A percentile compares a stretch with the other conserved stretches of the same genome.
Conservation (phyloP, 2,329 filamentous ascomycete species). For the Pestalotiopsis sp. region DNA sequence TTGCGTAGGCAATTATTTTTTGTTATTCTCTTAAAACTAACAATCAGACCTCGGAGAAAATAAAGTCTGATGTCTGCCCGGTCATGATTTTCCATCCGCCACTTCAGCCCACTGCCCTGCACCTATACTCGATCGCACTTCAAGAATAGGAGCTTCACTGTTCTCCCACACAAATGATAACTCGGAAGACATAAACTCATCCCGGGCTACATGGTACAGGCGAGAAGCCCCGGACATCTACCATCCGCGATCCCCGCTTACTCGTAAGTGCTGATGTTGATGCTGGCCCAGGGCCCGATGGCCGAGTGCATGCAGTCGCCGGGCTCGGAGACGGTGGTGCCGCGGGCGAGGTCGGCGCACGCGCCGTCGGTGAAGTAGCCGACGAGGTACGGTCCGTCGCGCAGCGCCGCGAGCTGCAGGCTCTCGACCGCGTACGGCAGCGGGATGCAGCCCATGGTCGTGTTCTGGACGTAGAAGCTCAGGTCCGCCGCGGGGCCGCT, state of each 20-base stretch:
- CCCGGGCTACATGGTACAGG: too few relatives aligned
- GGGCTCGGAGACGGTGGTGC: background rate
- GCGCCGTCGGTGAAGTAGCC: background rate
- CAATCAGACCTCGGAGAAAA: too few relatives aligned
- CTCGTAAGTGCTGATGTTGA: conserved; percentile 2
- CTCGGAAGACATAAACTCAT: too few relatives aligned
- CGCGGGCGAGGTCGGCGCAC: background rate
- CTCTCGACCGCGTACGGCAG: background rate
- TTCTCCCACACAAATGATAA: background rate
- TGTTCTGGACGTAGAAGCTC: background rate
- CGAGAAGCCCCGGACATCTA: background rate
- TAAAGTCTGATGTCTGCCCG: too few relatives aligned
- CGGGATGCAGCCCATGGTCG: background rate
- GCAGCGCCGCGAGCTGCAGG: background rate
- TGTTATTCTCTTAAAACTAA: too few relatives aligned
- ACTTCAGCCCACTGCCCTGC: too few relatives aligned
- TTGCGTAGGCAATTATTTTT: too few relatives aligned
- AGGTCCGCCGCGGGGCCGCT: background rate
- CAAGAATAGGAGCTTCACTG: background rate
- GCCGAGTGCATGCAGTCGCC: background rate
- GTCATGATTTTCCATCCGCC: too few relatives aligned
- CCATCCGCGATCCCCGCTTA: background rate
- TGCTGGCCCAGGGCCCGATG: background rate
- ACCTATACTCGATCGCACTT: background rate
- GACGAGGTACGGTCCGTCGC: background rate